Conservation (phyloP, 495 filamentous ascomycete species). For the Tetracladium marchalianum region DNA sequence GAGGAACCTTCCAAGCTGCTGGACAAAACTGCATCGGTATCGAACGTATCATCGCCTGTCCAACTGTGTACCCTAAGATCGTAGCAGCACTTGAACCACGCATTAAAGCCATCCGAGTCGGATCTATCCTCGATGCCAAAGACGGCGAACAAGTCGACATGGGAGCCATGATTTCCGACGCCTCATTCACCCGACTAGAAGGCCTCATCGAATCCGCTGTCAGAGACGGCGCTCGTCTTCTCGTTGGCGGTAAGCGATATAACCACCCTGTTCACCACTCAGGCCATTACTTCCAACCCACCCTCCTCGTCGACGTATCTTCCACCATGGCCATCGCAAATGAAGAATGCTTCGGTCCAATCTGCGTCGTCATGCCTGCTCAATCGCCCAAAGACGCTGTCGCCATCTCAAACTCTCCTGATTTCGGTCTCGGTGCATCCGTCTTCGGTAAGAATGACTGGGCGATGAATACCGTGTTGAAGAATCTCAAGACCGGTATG, state of each 20-base stretch:
- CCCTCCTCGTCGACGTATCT: slow-evolving; percentile 77
- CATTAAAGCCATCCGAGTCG: slow-evolving; percentile 62
- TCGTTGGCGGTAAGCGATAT: slow-evolving; percentile 68
- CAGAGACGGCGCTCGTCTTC: slow-evolving; percentile 61
- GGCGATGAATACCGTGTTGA: slow-evolving; percentile 48
- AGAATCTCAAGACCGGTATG: slow-evolving; percentile 73
- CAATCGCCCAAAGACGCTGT: slow-evolving; percentile 50
- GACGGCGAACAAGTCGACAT: slow-evolving; percentile 55
- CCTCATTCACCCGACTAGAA: slow-evolving; percentile 61
- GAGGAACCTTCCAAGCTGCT: slow-evolving; percentile 90
- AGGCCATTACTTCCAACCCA: slow-evolving; percentile 89
- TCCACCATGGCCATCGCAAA: slow-evolving; percentile 74
- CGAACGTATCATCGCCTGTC: slow-evolving; percentile 79
- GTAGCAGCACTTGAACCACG: slow-evolving; percentile 59
- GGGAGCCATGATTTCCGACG: slow-evolving; percentile 79
- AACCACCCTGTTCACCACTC: slow-evolving; percentile 56
- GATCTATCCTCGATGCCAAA: slow-evolving; percentile 47
- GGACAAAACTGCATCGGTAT: slow-evolving; percentile 98
- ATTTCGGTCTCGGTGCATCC: slow-evolving; percentile 69
- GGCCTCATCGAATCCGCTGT: slow-evolving; percentile 68
- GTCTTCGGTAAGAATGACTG: slow-evolving; percentile 55
- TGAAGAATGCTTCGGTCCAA: slow-evolving; percentile 84
- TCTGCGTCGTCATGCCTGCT: slow-evolving; percentile 76
- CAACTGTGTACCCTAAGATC: slow-evolving; percentile 61
- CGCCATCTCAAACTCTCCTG: slow-evolving; percentile 61